A percentile compares a stretch with the other conserved stretches of the same genome.
Conservation (phyloP, 768 basidiomycete genomes). For the Macrolepiota albuminosa region DNA sequence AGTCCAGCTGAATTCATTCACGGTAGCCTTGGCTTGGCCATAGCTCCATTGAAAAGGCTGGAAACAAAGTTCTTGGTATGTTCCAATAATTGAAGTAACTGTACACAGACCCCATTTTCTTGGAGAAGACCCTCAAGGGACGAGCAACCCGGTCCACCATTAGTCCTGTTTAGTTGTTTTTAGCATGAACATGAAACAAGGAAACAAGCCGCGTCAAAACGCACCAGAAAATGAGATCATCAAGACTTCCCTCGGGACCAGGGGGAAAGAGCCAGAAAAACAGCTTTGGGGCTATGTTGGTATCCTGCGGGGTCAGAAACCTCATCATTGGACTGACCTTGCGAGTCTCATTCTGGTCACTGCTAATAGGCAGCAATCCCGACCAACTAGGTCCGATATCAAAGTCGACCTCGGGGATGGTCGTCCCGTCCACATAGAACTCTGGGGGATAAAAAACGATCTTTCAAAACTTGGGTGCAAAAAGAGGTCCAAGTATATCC, state of each 20-base stretch:
- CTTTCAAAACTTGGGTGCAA: neutral
- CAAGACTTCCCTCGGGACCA: constrained; percentile 62
- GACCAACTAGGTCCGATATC: constrained; percentile 76
- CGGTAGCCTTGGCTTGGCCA: constrained; percentile 60
- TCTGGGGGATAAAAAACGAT: constrained; percentile 29
- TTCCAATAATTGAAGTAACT: neutral
- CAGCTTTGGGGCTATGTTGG: constrained; percentile 35
- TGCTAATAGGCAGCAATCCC: constrained; percentile 68
- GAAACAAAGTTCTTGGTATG: neutral
- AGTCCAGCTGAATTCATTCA: constrained; percentile 72
- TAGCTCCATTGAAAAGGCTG: constrained; percentile 66
- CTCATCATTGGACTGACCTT: constrained; percentile 31
- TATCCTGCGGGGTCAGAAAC: neutral
- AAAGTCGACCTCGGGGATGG: constrained; percentile 65
- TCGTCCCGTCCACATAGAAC: constrained; percentile 64
- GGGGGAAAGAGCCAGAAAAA: constrained; percentile 88
- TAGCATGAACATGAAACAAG: neutral
- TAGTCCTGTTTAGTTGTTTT: constrained; percentile 44
- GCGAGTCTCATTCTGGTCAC: constrained; percentile 54
- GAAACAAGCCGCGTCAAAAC: neutral
- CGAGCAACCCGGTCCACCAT: constrained; percentile 79
- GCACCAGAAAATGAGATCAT: constrained; percentile 75
- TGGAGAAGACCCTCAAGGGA: constrained; percentile 68
- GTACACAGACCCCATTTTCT: constrained; percentile 61
- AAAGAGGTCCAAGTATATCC: neutral